Base-by-base conservation (phyloP, 306 rosid species). In the Quercus dentata region DNA sequence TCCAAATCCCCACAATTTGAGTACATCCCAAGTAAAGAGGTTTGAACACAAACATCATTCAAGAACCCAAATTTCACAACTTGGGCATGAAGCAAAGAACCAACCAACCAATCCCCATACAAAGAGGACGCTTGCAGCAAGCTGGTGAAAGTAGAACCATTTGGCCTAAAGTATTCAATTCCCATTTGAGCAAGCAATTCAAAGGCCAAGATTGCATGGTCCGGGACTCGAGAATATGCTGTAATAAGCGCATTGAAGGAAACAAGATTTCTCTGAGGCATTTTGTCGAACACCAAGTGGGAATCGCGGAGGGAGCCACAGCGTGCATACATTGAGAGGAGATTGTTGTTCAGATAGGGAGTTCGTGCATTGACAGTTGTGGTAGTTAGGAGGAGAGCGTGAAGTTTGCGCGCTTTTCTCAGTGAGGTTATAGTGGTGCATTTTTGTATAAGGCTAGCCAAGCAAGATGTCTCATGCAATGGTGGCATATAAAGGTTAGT, bases 21-120 rank as follows among this genome's bases (percentile, higher is more conserved):
- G 89, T 94, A 89, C 97, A 90, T 86, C 56, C 89, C 90, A 80
- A 92, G 89, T 64, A 95, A 74, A 69, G 96, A 85, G 52, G 98
- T 92, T 69, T 85, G 97, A 33, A 90, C 90, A 75, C 87, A 84
- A 69, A 89, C 51, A 70, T 92, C 88, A 76, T 77, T 82, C 21
- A 84, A 82, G 80, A 90, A 89, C 11, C 96, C 98, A 76, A 86
- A 85, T 84, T 85, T 95, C 78, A 89, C 85, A 6, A 84, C 87
- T 82, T 84, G 91, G 27, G 91, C 86, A 57, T 95, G 98, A 86
- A 91, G 81, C 71, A 79, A 80, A 62, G 88, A 81, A 21, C 98
- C 92, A 76, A 86, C 11, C 81, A 76, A 67, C 80, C 86, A 80
- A 85, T 88, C 88, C 79, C 87, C 85, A 82, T 85, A 82, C 76